Base-by-base conservation (phyloP, 495 filamentous ascomycete genomes). In the Daldinia childiae region DNA sequence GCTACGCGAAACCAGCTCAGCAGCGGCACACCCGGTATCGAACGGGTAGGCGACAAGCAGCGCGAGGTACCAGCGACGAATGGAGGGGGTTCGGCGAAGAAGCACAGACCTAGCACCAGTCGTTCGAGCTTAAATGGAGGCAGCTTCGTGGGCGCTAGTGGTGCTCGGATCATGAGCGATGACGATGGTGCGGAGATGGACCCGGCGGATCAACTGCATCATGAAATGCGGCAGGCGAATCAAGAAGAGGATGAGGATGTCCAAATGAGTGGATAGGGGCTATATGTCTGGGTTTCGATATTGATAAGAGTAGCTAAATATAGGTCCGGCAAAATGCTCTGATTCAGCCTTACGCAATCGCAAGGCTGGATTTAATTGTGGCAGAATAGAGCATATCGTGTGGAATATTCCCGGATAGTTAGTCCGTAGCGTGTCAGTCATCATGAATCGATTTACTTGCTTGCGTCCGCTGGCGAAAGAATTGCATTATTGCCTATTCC, bases 191-290 rank as follows among this genome's bases (percentile, higher is more conserved):
- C 64, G 0, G 68, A 75, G 45, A 50, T 67, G 52, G 82, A 82
- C 38, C 80, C 83, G 6, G 79, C 68, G 68, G 77, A 80, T 5
- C 83, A 85, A 77, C 69, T 85, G 38, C 79, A 78, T 74, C 62
- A 78, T 69, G 84, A 84, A 76, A 86, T 86, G 71, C 78, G 84
- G 27, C 75, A 80, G 73, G 80, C 79, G 51, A 55, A 43, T 27
- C 69, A 73, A 45, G 57, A 30, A 32, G 54, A 8, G 21, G 64
- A 74, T 6, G 71, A 65, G 21, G 90, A 92, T 74, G 86, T 90
- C 15, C 81, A 89, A 43, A 89, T 90, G 87, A 79, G 82, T 26
- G 87, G 79, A 41, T 85, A 82, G 66, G 27, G 39, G 61, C 1
- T 17, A 48, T 34, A 12, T 30, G 6, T 54, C 29, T n/a, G 4